Base-by-base conservation (phyloP, 1,284 basidiomycete genomes). In the Porogramme epimiltina region DNA sequence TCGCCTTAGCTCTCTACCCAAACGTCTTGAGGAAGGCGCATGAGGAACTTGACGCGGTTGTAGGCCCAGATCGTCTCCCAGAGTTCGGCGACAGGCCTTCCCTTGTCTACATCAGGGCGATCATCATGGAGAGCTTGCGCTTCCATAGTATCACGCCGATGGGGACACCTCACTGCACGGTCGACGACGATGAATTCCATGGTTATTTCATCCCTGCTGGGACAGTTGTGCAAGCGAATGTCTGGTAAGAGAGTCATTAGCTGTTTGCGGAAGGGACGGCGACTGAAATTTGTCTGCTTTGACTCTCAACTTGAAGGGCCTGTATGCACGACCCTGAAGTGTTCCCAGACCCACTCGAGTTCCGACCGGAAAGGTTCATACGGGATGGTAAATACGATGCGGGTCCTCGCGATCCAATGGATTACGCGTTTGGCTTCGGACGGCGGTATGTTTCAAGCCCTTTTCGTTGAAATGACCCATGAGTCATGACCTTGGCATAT, bases 1-100 rank as follows among this genome's bases (percentile, higher is more conserved):
- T 74, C 16, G 63, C 69, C 0, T 64, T 73, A 65, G 49, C 69
- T 2, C 59, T 67, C 19, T 58, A 70, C 42, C 74, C 70, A 0
- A 70, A 74, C 6, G 62, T 70, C 11, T 59, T 59, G 43, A 41
- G 48, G 19, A 62, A 57, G 39, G 65, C 66, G 2, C 70, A 70
- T 24, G 54, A 52, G 0, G 69, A 73, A 49, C 54, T 71, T 10
- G 68, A 69, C 40, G n/a, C 44, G 0, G 54, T 67, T n/a, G 54
- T 66, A 0, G 62, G 65, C 4, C 50, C 56, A 1, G 62, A 69
- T 23, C 47, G 52, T 18, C 52, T 64, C 11, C 60, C 59, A 1
- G 54, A 58, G n/a, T 63, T 62, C 28, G 34, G 22, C n/a, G 62
- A 64, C 26, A 42, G 33, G 1, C 37, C 47, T 1, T 5, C 26